Percentiles rank a stretch among this genome's conserved stretches.
These are phyloP conservation scores for Leavenworthia alabamica DNA, from an alignment of 345 rosid genomes.

Conservation along the genomic window DNA sequence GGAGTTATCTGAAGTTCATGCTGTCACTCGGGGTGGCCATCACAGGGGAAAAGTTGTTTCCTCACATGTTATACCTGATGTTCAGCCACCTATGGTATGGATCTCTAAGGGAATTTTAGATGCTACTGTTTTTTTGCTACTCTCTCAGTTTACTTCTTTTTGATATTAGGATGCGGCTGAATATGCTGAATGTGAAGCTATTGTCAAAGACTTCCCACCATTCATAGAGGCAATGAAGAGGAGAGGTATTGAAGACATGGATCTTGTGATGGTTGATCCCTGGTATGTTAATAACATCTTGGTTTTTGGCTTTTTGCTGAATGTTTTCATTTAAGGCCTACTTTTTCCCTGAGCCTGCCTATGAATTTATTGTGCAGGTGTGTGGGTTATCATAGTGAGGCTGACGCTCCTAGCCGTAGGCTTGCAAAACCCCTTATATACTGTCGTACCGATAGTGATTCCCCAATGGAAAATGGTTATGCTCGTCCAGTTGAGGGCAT, in stretches of 20 bases:
- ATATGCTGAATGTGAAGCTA: constrained; percentile 92
- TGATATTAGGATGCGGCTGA: constrained; percentile 62
- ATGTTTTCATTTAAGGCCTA: constrained; percentile 6
- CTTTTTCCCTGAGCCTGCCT: neutral
- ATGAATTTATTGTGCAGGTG: constrained; percentile 52
- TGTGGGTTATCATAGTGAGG: constrained; percentile 72
- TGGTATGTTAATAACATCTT: constrained; percentile 51
- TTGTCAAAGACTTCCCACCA: constrained; percentile 70
- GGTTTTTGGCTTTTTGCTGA: neutral
- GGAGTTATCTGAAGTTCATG: constrained; percentile 86
- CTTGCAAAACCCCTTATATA: constrained; percentile 90
- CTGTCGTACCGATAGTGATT: constrained; percentile 89
- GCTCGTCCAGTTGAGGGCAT: constrained; percentile 93
- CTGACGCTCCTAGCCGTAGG: constrained; percentile 76
- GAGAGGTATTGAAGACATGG: constrained; percentile 92
- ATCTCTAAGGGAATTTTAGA: constrained; percentile 12
- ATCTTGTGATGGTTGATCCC: constrained; percentile 85
- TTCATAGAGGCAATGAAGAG: constrained; percentile 84
- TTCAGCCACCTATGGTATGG: constrained; percentile 87
- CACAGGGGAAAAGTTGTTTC: constrained; percentile 90
- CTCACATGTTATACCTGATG: constrained; percentile 64
- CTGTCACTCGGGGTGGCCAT: constrained; percentile 85
- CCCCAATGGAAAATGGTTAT: constrained; percentile 96
- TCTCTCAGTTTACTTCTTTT: constrained; percentile 3
- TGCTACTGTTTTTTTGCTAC: constrained; percentile 4